These are phyloP conservation scores for Neonectria ditissima DNA, from an alignment of 2,329 filamentous ascomycete genomes.

Conservation along the genomic window DNA sequence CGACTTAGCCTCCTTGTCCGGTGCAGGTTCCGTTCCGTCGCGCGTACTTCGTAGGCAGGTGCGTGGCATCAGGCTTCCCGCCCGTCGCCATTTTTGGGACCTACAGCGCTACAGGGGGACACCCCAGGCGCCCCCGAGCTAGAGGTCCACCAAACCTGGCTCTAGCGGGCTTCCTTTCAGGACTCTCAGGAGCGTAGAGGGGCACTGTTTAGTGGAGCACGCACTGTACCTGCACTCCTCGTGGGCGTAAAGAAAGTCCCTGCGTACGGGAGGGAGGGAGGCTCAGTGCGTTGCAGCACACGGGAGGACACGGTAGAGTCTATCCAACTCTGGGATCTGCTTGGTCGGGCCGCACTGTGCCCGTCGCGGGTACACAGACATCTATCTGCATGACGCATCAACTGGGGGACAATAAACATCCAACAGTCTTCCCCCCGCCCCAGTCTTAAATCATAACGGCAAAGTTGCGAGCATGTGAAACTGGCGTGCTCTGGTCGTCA, in stretches of 20 bases:
- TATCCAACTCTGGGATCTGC: background rate
- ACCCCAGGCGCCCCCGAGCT: background rate
- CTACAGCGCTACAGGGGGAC: background rate
- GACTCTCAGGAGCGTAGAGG: slow-evolving; percentile 16
- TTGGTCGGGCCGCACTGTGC: background rate
- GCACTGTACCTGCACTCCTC: too few species aligned
- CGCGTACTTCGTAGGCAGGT: slow-evolving; percentile 20
- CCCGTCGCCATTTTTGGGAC: slow-evolving; percentile 21
- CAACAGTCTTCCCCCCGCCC: background rate
- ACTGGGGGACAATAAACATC: background rate
- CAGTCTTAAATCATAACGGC: background rate
- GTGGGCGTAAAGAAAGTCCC: too few species aligned
- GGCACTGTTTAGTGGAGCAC: slow-evolving; percentile 21
- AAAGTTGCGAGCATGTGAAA: background rate
- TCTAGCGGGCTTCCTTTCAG: slow-evolving; percentile 5
- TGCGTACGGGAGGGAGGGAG: too few species aligned
- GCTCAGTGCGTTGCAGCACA: slow-evolving; percentile 2
- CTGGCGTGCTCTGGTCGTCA: background rate
- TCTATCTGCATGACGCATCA: background rate
- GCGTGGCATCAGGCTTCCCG: slow-evolving; percentile 26
- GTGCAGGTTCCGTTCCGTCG: slow-evolving; percentile 11
- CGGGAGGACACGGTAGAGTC: background rate
- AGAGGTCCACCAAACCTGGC: slow-evolving; percentile 1
- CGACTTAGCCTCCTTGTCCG: background rate
- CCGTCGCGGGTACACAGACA: background rate